Conservation (phyloP, 1,284 basidiomycete species). For the Malassezia restricta region DNA sequence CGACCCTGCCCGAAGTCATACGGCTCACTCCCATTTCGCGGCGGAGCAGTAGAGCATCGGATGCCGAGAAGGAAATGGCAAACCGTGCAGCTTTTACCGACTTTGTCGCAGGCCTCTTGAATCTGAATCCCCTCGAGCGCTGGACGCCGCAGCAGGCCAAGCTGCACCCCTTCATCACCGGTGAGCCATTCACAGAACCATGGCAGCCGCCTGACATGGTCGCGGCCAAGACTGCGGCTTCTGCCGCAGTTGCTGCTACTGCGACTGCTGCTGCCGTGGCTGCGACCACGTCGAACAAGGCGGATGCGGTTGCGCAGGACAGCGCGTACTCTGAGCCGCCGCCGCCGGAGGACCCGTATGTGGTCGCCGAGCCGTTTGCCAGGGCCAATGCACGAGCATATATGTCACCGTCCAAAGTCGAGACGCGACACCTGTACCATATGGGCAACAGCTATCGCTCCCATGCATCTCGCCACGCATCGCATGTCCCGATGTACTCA, state of each 20-base stretch:
- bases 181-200: constrained; percentile 63
- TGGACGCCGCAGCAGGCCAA: constrained; percentile 97
- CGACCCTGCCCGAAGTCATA: constrained; percentile 84
- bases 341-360: constrained; percentile 5
- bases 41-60: constrained; percentile 64
- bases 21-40: constrained; percentile 80
- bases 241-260: constrained; percentile 22
- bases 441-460: not conserved
- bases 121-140: constrained; percentile 82
- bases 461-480: not conserved
- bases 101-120: constrained; percentile 85
- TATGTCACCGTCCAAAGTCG: not conserved
- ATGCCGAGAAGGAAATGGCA: constrained; percentile 89
- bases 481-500: not conserved
- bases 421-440: constrained; percentile 1
- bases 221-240: constrained; percentile 6
- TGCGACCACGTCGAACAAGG: not conserved
- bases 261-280: constrained; percentile 5
- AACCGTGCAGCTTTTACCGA: constrained; percentile 90
- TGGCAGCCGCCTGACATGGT: constrained; percentile 39
- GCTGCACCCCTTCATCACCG: constrained; percentile 93
- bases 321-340: not conserved
- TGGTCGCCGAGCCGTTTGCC: not conserved
- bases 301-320: not conserved
- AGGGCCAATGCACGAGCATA: not conserved